phyloP scores from a whole-genome alignment of 2,329 filamentous ascomycete genomes.

The Neoarthrinium moseri region DNA sequence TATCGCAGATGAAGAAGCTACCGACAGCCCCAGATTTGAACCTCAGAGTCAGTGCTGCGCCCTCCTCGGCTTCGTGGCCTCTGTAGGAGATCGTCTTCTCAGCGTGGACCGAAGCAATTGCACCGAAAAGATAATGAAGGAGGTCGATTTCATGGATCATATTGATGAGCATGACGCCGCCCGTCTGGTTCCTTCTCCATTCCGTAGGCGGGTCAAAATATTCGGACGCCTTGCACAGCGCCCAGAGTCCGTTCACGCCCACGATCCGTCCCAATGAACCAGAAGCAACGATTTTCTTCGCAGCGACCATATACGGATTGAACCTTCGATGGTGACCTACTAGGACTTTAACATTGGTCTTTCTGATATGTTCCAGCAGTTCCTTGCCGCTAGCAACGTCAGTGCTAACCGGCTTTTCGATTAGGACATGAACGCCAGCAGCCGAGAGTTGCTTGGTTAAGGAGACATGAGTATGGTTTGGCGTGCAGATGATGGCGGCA shows the following conservation, averaged over 20 bases:
- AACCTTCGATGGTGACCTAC: conserved; percentile 61
- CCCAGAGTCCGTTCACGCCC: conserved; percentile 56
- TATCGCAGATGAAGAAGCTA: conserved; percentile 55
- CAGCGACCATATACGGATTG: conserved; percentile 51
- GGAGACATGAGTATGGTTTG: conserved; percentile 56
- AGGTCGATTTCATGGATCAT: conserved; percentile 61
- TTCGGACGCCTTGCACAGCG: conserved; percentile 44
- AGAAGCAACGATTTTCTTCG: conserved; percentile 42
- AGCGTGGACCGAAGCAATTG: conserved; percentile 49
- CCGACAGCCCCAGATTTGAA: conserved; percentile 55
- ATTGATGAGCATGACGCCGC: conserved; percentile 55
- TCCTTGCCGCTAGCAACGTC: conserved; percentile 33
- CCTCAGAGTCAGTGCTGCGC: conserved; percentile 49
- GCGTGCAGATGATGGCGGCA: conserved; percentile 58
- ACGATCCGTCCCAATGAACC: conserved; percentile 43
- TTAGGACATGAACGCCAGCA: conserved; percentile 49
- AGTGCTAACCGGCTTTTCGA: conserved; percentile 56
- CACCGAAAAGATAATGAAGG: conserved; percentile 54
- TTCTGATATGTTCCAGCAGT: conserved; percentile 25
- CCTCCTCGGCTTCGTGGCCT: conserved; percentile 51
- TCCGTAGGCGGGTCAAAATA: conserved; percentile 49
- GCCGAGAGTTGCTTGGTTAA: conserved; percentile 47
- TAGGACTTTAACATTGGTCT: conserved; percentile 39
- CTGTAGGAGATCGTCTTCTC: conserved; percentile 44
- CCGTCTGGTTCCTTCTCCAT: conserved; percentile 43